Base-by-base conservation (phyloP, 495 filamentous ascomycete genomes). In the Penicillium flavigenum region DNA sequence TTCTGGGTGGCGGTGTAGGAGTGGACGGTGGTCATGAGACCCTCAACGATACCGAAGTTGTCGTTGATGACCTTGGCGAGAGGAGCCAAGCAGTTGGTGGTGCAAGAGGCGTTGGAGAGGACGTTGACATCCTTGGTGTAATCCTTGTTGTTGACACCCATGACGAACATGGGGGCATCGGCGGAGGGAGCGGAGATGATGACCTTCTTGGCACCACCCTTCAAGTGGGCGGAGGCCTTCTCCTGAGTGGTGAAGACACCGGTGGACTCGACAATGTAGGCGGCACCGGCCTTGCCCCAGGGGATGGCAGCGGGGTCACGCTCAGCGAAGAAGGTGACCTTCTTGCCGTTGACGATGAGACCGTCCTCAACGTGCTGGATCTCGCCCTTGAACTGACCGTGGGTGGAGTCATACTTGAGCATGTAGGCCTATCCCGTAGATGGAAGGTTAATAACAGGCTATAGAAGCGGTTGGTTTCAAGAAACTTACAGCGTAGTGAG, bases 1-100 rank as follows among this genome's bases (percentile, higher is more conserved):
- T 98, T 98, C 83, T 98, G 94, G 74, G 94, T 98, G 68, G 94
- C 95, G 65, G 94, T 98, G 89, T 98, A 98, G 69, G 94, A 96
- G 88, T 98, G 94, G 77, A 98, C 84, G 60, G 94, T 98, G 77
- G 94, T 98, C 94, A 98, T 98, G 64, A 98, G 88, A 83, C 95
- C 94, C 85, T 98, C 94, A 74, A 98, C 79, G 78, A 98, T 91
- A 76, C 81, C 86, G 84, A 86, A 98, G 71, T 98, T 92, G 83
- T 98, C 94, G 85, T 98, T 79, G 81, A 98, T 82, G 68, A 98
- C 91, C 88, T 98, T 98, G 80, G 95, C 94, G 63, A 98, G 88
- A 70, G 94, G 94, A 77, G 94, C 94, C 74, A 98, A 81, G 86
- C 94, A 98, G 88, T 98, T 98, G 81, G 94, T 98, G 71, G 94